Evolutionary conservation across 768 basidiomycete species (phyloP).

Genomic region (Mycena vitilis): DNA sequence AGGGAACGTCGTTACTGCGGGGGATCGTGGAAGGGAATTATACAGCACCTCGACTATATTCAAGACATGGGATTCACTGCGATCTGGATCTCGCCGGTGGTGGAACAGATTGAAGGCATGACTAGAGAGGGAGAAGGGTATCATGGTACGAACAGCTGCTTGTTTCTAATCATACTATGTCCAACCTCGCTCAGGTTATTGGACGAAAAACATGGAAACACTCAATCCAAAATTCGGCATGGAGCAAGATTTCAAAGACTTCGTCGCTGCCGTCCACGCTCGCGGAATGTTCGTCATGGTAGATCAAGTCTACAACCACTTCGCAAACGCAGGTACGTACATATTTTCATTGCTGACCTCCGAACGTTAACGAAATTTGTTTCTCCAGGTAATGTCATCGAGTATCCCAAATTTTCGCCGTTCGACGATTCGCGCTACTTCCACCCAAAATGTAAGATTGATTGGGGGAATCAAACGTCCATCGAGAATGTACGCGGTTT

Average conservation of each 20-base stretch:
- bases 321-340: slow-evolving; percentile 47
- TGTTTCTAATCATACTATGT: not conserved
- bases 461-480: slow-evolving; percentile 34
- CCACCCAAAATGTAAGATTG: slow-evolving; percentile 43
- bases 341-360: too few relatives aligned
- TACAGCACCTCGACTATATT: slow-evolving; percentile 71
- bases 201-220: slow-evolving; percentile 57
- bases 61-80: slow-evolving; percentile 73
- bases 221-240: slow-evolving; percentile 70
- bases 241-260: slow-evolving; percentile 64
- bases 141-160: slow-evolving; percentile 52
- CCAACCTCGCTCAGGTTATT: slow-evolving; percentile 20
- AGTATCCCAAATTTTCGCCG: slow-evolving; percentile 17
- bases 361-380: too few relatives aligned
- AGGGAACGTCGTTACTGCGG: slow-evolving; percentile 65
- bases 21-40: slow-evolving; percentile 66
- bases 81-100: slow-evolving; percentile 73
- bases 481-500: slow-evolving; percentile 21
- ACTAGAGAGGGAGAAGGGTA: slow-evolving; percentile 71
- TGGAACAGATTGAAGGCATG: slow-evolving; percentile 61
- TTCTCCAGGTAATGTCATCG: slow-evolving; percentile 19
- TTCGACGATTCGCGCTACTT: slow-evolving; percentile 26
- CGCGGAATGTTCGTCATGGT: slow-evolving; percentile 70
- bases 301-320: slow-evolving; percentile 73
- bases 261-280: slow-evolving; percentile 64